Conservation (phyloP, 106 monocot genomes). For the Dendrobium nobile region DNA sequence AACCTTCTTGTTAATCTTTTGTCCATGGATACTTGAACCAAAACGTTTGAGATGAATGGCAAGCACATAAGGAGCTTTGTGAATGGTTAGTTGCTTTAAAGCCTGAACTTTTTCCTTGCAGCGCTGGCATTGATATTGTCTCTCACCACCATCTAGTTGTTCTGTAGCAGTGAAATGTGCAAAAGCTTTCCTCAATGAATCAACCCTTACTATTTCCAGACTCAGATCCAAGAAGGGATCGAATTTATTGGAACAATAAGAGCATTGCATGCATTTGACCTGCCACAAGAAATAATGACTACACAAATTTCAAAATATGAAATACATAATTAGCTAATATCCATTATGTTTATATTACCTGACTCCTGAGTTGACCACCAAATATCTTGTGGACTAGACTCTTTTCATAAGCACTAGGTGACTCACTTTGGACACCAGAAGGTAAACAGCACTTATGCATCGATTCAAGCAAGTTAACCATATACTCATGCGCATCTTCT, state of each 20-base stretch:
- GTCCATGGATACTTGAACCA: slow-evolving; percentile 46
- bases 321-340: background rate
- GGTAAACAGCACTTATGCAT: slow-evolving; percentile 99
- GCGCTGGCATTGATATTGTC: slow-evolving; percentile 70
- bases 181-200: slow-evolving; percentile 72
- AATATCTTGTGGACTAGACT: slow-evolving; percentile 97
- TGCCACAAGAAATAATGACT: slow-evolving; percentile 20
- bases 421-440: slow-evolving; percentile 82
- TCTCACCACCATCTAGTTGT: slow-evolving; percentile 83
- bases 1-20: slow-evolving; percentile 84
- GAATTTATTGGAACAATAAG: slow-evolving; percentile 69
- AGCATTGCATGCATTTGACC: slow-evolving; percentile 86
- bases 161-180: slow-evolving; percentile 68
- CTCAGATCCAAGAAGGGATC: slow-evolving; percentile 97
- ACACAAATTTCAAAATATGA: background rate
- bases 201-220: slow-evolving; percentile 72
- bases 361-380: slow-evolving; percentile 92
- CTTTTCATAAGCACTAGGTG: slow-evolving; percentile 88
- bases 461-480: slow-evolving; percentile 93
- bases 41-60: slow-evolving; percentile 95
- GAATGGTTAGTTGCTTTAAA: slow-evolving; percentile 64
- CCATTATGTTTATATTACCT: slow-evolving; percentile 38
- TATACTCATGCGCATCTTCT: slow-evolving; percentile 99
- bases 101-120: slow-evolving; percentile 92
- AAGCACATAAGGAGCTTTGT: slow-evolving; percentile 89